These are phyloP conservation scores for Sphagnum tenellum DNA, from an alignment of 225 moss, liverwort and hornwort species.

Conservation along the genomic window DNA sequence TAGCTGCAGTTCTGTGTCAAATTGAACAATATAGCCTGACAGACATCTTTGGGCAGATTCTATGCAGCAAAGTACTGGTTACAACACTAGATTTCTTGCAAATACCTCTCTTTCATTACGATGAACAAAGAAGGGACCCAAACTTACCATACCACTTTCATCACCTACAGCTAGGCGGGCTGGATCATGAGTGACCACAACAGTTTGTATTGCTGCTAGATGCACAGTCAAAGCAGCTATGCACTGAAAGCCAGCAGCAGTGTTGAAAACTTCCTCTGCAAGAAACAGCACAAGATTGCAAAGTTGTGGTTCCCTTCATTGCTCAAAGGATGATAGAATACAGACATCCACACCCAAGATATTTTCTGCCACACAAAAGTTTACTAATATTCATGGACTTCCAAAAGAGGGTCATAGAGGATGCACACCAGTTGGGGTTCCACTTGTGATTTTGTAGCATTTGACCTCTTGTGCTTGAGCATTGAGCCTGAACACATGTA, in stretches of 20 bases:
- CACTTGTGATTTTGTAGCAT: slow-evolving; percentile 41
- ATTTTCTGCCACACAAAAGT: background rate
- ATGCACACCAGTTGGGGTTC: slow-evolving; percentile 30
- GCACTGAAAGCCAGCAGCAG: slow-evolving; percentile 58
- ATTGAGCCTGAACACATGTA: slow-evolving; percentile 41
- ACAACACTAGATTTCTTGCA: too few species aligned
- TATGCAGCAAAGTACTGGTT: too few species aligned
- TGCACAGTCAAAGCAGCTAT: slow-evolving; percentile 51
- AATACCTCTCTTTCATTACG: too few species aligned
- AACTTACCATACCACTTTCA: slow-evolving; percentile 63
- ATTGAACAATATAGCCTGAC: too few species aligned
- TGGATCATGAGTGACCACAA: slow-evolving; percentile 57
- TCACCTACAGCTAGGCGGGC: slow-evolving; percentile 71
- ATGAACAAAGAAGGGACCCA: background rate
- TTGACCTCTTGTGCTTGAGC: slow-evolving; percentile 46
- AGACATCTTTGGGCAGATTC: too few species aligned
- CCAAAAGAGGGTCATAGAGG: too few species aligned
- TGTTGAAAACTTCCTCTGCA: slow-evolving; percentile 52
- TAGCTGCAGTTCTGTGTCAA: background rate
- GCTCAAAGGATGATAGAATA: background rate
- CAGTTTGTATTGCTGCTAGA: slow-evolving; percentile 42
- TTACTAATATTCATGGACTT: too few species aligned
- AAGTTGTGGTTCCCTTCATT: too few species aligned
- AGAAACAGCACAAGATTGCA: slow-evolving; percentile 7
- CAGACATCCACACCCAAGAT: background rate